A percentile compares a stretch with the other conserved stretches of the same genome.
These are phyloP conservation scores for Kwoniella heveanensis DNA, from an alignment of 768 basidiomycete species.

Conservation along the genomic window DNA sequence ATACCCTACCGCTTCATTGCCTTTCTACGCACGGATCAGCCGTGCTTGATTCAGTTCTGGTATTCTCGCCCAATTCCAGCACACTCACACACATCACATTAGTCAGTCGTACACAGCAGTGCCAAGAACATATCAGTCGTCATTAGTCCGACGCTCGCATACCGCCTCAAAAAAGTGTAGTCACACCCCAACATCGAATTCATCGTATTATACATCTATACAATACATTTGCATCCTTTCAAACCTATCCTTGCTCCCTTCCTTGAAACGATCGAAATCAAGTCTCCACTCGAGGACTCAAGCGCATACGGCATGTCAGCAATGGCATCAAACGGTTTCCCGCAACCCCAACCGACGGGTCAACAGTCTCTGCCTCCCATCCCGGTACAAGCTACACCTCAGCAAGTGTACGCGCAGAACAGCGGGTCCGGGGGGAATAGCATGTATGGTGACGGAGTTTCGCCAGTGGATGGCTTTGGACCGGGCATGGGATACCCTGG, in stretches of 20 bases:
- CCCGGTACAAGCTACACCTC: conserved; percentile 8
- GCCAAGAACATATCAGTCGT: conserved; percentile 8
- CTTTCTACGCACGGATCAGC: neutral
- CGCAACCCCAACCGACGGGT: conserved; percentile 3
- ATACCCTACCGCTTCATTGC: too few species aligned
- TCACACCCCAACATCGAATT: too few species aligned
- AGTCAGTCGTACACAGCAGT: neutral
- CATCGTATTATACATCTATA: too few species aligned
- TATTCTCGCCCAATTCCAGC: too few species aligned
- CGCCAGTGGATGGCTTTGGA: conserved; percentile 16
- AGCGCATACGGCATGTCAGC: too few species aligned
- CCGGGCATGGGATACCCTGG: conserved; percentile 26
- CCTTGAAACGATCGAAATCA: too few species aligned
- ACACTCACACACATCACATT: neutral
- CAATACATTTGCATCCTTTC: too few species aligned
- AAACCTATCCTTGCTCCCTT: too few species aligned
- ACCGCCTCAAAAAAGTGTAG: too few species aligned
- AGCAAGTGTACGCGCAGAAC: conserved; percentile 4
- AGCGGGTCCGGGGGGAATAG: conserved; percentile 3
- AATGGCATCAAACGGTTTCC: conserved; percentile 8
- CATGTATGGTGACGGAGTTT: conserved; percentile 30
- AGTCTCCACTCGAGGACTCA: too few species aligned
- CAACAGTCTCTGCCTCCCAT: conserved; percentile 7
- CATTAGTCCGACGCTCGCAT: too few species aligned
- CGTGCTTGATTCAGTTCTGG: neutral